Evolutionary conservation across 768 basidiomycete species (phyloP), one percentile per base, ranked within the genome.

Genomic region (Tricholoma sp.): DNA sequence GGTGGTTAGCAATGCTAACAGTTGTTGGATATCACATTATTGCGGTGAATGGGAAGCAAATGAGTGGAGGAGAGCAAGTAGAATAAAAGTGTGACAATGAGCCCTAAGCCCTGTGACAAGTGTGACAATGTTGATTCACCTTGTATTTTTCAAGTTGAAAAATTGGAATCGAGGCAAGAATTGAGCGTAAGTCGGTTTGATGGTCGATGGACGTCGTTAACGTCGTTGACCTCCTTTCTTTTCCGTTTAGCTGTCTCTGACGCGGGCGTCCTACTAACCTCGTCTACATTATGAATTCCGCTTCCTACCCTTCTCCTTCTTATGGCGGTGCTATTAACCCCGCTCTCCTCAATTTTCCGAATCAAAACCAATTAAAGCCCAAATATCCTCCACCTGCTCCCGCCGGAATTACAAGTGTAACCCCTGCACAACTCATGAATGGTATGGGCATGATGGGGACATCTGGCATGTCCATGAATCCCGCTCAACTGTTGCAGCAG

Each of bases 1-100:
- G 94, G 35, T 77, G 86, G 35, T 76, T 91, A 53, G 90, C 95
- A 27, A 93, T 98, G 87, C 65, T 92, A 62, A 85, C 89, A 5
- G 88, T 94, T 55, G 86, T 98, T 54, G 82, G 84, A 49, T 97
- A 95, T 72, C 95, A 98, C 74, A 83, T 96, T 65, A 76, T 98
- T 52, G 87, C 91, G 32, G 91, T 96, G 59, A 95, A 95, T 64
- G 83, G 84, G 19, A 67, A 69, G 59, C 80, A 67, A 67, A 69
- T 70, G 58, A 60, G 59, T 59, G 66, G 49, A 55, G 64, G 47
- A n/a, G 68, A 64, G 59, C 61, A 61, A 41, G 59, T 59, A 49
- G 63, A 69, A 14, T 24, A 22, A 22, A 52, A 16, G 19, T 22
- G 52, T 53, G 52, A 53, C 52, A 52, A 24, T 16, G 8, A 35